These are phyloP conservation scores for Pyrenochaeta sp. DNA, from an alignment of 2,329 filamentous ascomycete genomes.

Conservation along the genomic window DNA sequence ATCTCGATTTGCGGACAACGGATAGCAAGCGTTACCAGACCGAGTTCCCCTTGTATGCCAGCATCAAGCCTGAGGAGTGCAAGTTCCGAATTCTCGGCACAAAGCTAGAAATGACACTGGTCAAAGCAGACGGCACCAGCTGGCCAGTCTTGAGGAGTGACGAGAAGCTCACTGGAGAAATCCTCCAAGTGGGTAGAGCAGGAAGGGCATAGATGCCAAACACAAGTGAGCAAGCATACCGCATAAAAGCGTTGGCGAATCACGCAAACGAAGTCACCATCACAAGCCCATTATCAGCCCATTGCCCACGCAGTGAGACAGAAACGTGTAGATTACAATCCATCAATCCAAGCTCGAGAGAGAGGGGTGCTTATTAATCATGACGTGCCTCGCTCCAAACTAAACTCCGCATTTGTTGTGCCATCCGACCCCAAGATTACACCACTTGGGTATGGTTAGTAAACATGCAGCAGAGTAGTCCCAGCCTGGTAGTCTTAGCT, in stretches of 20 bases:
- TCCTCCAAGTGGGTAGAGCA: conserved; percentile 87
- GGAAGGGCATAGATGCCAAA: conserved; percentile 50
- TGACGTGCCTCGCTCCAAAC: conserved; percentile 26
- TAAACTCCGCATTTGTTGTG: conserved; percentile 31
- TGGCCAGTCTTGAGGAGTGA: conserved; percentile 88
- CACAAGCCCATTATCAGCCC: not conserved
- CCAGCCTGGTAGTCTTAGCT: no score
- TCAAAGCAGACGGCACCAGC: conserved; percentile 75
- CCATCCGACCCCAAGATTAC: conserved; percentile 28
- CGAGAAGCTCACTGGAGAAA: conserved; percentile 76
- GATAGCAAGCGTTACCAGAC: conserved; percentile 84
- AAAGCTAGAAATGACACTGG: conserved; percentile 82
- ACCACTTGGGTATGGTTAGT: conserved; percentile 31
- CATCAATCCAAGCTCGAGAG: no score
- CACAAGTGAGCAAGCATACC: no score
- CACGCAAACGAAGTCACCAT: conserved; percentile 8
- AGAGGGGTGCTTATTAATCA: conserved; percentile 34
- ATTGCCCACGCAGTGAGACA: no score
- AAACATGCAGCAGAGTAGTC: conserved; percentile 20
- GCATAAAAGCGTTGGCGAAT: no score
- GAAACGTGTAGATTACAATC: no score
- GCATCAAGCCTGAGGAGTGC: conserved; percentile 78
- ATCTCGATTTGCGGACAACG: conserved; percentile 83
- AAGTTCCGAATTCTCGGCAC: conserved; percentile 84
- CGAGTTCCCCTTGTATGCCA: conserved; percentile 75